A percentile compares a stretch with the other conserved stretches of the same genome.
These are phyloP conservation scores for Neopestalotiopsis sp. DNA, from an alignment of 2,329 filamentous ascomycete species.

Conservation along the genomic window DNA sequence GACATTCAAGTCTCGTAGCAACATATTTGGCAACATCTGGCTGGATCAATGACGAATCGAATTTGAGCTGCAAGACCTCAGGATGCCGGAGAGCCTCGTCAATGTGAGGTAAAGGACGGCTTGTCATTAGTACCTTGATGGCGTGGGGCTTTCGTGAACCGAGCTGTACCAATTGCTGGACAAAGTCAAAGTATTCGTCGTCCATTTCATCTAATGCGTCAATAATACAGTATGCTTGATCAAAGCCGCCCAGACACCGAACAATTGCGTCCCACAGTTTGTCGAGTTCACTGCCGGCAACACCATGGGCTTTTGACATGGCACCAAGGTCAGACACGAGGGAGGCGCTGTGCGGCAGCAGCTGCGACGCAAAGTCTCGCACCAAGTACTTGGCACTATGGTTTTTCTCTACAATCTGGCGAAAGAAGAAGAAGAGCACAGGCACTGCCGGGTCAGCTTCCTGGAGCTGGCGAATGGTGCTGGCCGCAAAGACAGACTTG, in stretches of 20 bases:
- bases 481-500: conserved; percentile 41
- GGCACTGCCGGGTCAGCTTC: conserved; percentile 24
- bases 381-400: conserved; percentile 34
- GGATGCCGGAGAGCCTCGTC: conserved; percentile 35
- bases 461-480: conserved; percentile 27
- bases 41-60: conserved; percentile 42
- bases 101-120: conserved; percentile 39
- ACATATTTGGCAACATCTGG: conserved; percentile 46
- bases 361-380: conserved; percentile 41
- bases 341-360: conserved; percentile 34
- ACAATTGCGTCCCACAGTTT: conserved; percentile 37
- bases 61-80: conserved; percentile 37
- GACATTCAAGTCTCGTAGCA: conserved; percentile 1
- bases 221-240: conserved; percentile 41
- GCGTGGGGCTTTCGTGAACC: conserved; percentile 33
- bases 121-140: conserved; percentile 50
- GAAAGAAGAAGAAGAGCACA: conserved; percentile 45
- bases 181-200: conserved; percentile 38
- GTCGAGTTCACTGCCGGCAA: conserved; percentile 11
- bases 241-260: conserved; percentile 8
- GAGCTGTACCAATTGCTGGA: conserved; percentile 38
- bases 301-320: too few species aligned
- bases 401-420: conserved; percentile 43
- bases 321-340: conserved; percentile 27
- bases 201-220: conserved; percentile 56